Evolutionary conservation across 257 asterid genomes (phyloP).

Genomic region (Oldenlandia corymbosa): DNA sequence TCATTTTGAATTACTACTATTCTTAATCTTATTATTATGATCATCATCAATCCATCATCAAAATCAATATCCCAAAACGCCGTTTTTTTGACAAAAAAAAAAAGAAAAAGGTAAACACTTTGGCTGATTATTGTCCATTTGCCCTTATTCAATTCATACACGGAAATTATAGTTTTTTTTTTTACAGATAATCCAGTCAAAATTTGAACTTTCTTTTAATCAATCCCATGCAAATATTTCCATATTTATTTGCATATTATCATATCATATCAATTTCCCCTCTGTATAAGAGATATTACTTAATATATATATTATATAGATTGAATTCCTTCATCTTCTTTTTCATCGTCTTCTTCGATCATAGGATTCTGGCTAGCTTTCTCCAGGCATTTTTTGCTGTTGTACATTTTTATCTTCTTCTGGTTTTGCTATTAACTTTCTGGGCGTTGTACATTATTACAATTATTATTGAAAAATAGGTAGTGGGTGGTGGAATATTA

Average conservation of each 20-base stretch:
- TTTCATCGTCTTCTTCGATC: not conserved
- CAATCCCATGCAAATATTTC: conserved; percentile 5
- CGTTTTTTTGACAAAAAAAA: too few species aligned
- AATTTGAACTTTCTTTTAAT: conserved; percentile 1
- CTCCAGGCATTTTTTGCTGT: not conserved
- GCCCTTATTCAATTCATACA: not conserved
- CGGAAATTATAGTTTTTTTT: not conserved
- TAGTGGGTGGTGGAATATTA: conserved; percentile 13
- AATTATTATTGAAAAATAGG: not conserved
- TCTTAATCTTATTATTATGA: not conserved
- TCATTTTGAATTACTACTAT: not conserved
- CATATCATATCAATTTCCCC: too few species aligned
- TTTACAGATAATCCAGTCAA: conserved; percentile 8
- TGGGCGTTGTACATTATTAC: not conserved
- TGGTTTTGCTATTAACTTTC: conserved; percentile 10
- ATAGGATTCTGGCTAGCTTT: not conserved
- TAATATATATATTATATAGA: too few species aligned
- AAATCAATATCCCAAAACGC: not conserved
- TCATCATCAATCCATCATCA: not conserved
- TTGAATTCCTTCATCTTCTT: not conserved
- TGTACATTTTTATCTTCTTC: not conserved
- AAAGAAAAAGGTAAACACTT: not conserved
- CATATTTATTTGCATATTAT: not conserved
- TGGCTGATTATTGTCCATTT: not conserved
- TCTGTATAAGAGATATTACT: not conserved